Conservation (phyloP, 768 basidiomycete species). For the Xerocomellus dryophilus region DNA sequence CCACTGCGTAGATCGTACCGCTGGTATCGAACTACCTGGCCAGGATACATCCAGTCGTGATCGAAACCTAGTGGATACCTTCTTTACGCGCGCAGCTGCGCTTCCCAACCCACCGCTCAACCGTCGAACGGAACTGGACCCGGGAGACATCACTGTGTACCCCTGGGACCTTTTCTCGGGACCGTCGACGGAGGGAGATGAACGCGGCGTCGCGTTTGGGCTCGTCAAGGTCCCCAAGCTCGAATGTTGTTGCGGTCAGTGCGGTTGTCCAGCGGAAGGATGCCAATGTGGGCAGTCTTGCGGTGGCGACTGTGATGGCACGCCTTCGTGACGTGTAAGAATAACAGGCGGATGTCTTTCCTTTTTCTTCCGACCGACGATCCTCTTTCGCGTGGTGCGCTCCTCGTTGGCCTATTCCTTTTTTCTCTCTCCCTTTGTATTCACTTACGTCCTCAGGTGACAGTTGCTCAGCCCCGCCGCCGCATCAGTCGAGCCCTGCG, state of each 20-base stretch:
- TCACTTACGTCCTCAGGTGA: background rate
- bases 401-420: background rate
- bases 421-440: background rate
- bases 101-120: slow-evolving; percentile 56
- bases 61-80: slow-evolving; percentile 51
- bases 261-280: slow-evolving; percentile 50
- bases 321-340: background rate
- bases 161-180: slow-evolving; percentile 37
- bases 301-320: slow-evolving; percentile 44
- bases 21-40: slow-evolving; percentile 44
- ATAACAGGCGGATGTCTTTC: background rate
- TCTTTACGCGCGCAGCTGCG: slow-evolving; percentile 66
- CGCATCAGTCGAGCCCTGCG: background rate
- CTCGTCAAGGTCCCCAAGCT: slow-evolving; percentile 60
- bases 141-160: slow-evolving; percentile 49
- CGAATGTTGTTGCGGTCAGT: slow-evolving; percentile 62
- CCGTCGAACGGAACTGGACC: slow-evolving; percentile 44
- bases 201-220: slow-evolving; percentile 44
- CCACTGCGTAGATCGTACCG: slow-evolving; percentile 56
- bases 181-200: slow-evolving; percentile 35
- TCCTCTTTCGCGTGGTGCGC: background rate
- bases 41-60: slow-evolving; percentile 6
- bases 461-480: no score
- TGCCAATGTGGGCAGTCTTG: slow-evolving; percentile 62
- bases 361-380: background rate